Evolutionary conservation across 192 early-diverging fungal genomes (phyloP).

Genomic region (Coemansia sp.): DNA sequence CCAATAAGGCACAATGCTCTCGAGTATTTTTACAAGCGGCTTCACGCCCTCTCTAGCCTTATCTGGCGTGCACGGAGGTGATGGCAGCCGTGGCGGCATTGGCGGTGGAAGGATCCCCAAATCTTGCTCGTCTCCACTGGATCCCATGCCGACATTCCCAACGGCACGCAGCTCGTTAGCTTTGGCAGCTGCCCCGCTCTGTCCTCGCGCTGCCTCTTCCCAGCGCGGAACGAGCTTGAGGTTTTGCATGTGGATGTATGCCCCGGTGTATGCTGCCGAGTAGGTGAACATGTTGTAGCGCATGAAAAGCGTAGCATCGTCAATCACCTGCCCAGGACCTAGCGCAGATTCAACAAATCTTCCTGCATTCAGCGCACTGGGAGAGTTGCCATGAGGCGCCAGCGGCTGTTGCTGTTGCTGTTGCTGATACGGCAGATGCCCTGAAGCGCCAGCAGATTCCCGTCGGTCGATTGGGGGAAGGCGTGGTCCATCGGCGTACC

Average conservation of each 20-base stretch:
- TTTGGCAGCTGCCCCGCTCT: conserved; percentile 25
- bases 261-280: conserved; percentile 28
- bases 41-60: conserved; percentile 43
- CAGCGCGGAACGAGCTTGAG: conserved; percentile 36
- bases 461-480: conserved; percentile 17
- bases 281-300: conserved; percentile 42
- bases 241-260: conserved; percentile 43
- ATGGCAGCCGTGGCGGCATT: conserved; percentile 35
- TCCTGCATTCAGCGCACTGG: neutral
- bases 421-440: conserved; percentile 17
- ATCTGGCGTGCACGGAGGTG: conserved; percentile 36
- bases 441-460: conserved; percentile 2
- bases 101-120: conserved; percentile 29
- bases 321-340: conserved; percentile 31
- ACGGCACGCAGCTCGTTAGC: conserved; percentile 20
- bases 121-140: conserved; percentile 13
- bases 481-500: conserved; percentile 15
- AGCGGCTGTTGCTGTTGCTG: conserved; percentile 14
- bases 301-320: conserved; percentile 43
- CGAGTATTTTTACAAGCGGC: conserved; percentile 40
- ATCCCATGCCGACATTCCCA: conserved; percentile 8
- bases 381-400: conserved; percentile 10
- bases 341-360: conserved; percentile 25
- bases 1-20: conserved; percentile 42
- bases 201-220: conserved; percentile 23